Evolutionary conservation across 495 filamentous ascomycete genomes (phyloP).

Genomic region (Xylaria venustula): DNA sequence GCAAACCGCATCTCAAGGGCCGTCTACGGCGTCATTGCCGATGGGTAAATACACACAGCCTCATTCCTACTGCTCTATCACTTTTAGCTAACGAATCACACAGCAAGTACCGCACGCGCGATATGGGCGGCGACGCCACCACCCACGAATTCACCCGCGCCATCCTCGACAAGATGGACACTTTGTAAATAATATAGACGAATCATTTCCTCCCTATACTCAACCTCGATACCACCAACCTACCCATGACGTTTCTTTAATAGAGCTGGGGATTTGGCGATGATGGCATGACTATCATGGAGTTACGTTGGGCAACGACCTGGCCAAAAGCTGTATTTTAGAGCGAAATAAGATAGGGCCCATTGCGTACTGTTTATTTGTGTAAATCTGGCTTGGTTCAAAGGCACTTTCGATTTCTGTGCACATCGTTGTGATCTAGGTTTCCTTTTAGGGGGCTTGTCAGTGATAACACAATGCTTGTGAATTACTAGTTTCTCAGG

Average conservation of each 20-base stretch:
- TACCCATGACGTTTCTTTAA: constrained; percentile 5
- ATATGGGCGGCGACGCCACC: constrained; percentile 88
- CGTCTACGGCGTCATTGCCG: constrained; percentile 91
- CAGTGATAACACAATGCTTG: too few relatives aligned
- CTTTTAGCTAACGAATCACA: constrained; percentile 30
- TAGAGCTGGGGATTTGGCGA: constrained; percentile 6
- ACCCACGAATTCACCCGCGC: constrained; percentile 95
- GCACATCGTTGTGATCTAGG: too few relatives aligned
- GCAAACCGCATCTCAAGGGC: constrained; percentile 97
- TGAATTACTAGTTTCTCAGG: neutral
- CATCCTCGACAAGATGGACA: constrained; percentile 90
- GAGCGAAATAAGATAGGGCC: neutral
- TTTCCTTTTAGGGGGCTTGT: too few relatives aligned
- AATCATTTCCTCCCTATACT: constrained; percentile 7
- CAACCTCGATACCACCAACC: constrained; percentile 18
- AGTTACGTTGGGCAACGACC: constrained; percentile 8
- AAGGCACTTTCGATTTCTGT: neutral
- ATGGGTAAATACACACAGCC: constrained; percentile 72
- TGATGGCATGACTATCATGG: constrained; percentile 11
- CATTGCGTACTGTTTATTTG: neutral
- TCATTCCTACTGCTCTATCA: neutral
- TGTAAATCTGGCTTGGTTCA: neutral
- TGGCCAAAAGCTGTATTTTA: constrained; percentile 5
- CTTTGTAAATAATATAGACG: constrained; percentile 24
- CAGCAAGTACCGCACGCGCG: constrained; percentile 80